A percentile compares a stretch with the other conserved stretches of the same genome.
phyloP scores from a whole-genome alignment of 1,139 yeast genomes.

The Pichia sp. region DNA sequence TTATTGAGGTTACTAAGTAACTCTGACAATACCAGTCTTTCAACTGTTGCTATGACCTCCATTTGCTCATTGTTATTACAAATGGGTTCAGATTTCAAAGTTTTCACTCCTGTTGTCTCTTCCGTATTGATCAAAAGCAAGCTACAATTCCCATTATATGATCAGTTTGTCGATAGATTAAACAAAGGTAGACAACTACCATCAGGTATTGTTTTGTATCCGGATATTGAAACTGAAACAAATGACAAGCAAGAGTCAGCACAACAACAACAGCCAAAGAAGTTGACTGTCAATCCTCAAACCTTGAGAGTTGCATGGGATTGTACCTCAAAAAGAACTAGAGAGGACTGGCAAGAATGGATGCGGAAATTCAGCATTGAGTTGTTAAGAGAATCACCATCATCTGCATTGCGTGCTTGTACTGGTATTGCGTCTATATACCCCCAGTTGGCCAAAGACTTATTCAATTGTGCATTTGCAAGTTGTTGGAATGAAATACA shows the following conservation, averaged over 20 bases:
- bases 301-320: constrained; percentile 86
- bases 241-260: constrained; percentile 61
- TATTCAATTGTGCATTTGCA: constrained; percentile 92
- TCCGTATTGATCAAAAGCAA: constrained; percentile 56
- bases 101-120: constrained; percentile 81
- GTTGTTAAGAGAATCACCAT: constrained; percentile 83
- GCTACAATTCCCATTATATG: constrained; percentile 69
- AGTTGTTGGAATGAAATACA: constrained; percentile 94
- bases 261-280: constrained; percentile 46
- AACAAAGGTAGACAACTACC: constrained; percentile 88
- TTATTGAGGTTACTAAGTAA: constrained; percentile 59
- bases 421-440: constrained; percentile 85
- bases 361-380: constrained; percentile 80
- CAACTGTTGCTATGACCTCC: constrained; percentile 49
- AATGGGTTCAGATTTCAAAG: constrained; percentile 76
- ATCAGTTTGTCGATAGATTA: constrained; percentile 69
- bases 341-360: constrained; percentile 99
- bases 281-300: constrained; percentile 72
- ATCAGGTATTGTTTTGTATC: constrained; percentile 62
- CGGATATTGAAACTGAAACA: constrained; percentile 48
- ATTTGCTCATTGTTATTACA: constrained; percentile 72
- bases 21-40: constrained; percentile 49
- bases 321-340: constrained; percentile 77
- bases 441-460: constrained; percentile 80
- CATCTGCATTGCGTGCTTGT: constrained; percentile 91